Evolutionary conservation across 2,329 filamentous ascomycete species (phyloP), one percentile per base, ranked within the genome.

Genomic region (Fusarium mundagurra): DNA sequence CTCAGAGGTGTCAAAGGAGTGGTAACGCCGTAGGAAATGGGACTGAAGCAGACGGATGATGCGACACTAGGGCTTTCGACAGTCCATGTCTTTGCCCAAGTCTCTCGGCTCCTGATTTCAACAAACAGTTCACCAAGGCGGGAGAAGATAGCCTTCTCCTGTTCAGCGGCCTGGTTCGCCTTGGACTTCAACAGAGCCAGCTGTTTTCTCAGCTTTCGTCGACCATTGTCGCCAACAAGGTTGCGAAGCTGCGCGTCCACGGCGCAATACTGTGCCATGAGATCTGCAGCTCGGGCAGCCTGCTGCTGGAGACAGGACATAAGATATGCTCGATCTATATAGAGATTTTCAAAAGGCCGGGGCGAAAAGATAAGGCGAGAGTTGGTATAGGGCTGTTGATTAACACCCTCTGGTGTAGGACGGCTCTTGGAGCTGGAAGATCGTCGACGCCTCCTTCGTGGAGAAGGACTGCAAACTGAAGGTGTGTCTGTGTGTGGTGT

Each of bases 41-140:
- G 67, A 44, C 64, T 74, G 61, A 74, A 72, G 38, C 53, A 61
- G 33, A 60, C 66, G 20, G 67, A 59, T 14, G 72, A 71, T 29
- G 48, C 50, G 17, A 71, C 47, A 14, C 68, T 60, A 20, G 61
- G 71, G 67, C 61, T 72, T 55, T 58, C 61, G 20, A 53, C 41
- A 59, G 61, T 63, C 58, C 51, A 57, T 34, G 62, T 77, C 43
- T 82, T 79, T 36, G 75, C 74, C 82, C 82, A 84, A 6, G 83
- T 79, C 59, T 86, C 83, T 7, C 83, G 82, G 44, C 83, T 85
- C 72, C 85, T 84, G 20, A 87, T 83, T 77, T 90, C 87, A 22
- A 86, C 78, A 39, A 84, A 82, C 20, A 90, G 73, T 65, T 90
- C 87, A 18, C 84, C 80, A n/a, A 90, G 80, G 6, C 87, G 81